Base-by-base conservation (phyloP, 2,329 filamentous ascomycete species). In the Lachnellula suecica region DNA sequence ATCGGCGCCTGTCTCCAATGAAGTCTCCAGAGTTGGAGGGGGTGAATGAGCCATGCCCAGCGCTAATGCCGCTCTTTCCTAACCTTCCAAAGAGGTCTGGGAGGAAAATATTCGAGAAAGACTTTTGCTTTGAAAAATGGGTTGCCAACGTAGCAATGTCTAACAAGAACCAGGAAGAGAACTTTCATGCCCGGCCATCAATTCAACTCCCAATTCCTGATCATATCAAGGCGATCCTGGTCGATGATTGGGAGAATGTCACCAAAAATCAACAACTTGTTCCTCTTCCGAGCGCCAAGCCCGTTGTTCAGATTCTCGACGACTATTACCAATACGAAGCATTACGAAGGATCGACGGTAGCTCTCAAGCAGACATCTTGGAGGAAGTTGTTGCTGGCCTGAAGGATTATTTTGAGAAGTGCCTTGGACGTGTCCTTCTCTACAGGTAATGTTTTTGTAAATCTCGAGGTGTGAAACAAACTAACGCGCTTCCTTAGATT, bases 171-270 rank as follows among this genome's bases (percentile, higher is more conserved):
- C 71, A 97, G 92, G 94, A 97, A 75, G 94, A 97, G 56, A 77
- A 81, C 4, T 99, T 96, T 68, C 84, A 91, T 66, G 79, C 81
- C 57, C 85, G 91, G 52, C 92, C 93, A 19, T 90, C 91, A 17
- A 87, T 99, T 64, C 89, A 91, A 63, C 81, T 99, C 38, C 80
- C 86, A 45, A 85, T 97, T 59, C 91, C 94, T 0, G 94, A 97
- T 67, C 84, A 88, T 59, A 79, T 99, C 60, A 97, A 97, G 74
- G 90, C 89, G 15, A 81, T 96, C 57, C 83, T 99, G 3, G 94
- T 99, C 20, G 94, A 99, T 68, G 94, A 99, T 70, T 99, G 94
- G 94, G 94, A 99, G 71, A 96, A 97, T 64, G 85, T 99, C 56
- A 99, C 94, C 51, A 97, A 97, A 74, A 94, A 95, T 68, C 84